Conservation (phyloP, 768 basidiomycete genomes). For the Suillus occidentalis region DNA sequence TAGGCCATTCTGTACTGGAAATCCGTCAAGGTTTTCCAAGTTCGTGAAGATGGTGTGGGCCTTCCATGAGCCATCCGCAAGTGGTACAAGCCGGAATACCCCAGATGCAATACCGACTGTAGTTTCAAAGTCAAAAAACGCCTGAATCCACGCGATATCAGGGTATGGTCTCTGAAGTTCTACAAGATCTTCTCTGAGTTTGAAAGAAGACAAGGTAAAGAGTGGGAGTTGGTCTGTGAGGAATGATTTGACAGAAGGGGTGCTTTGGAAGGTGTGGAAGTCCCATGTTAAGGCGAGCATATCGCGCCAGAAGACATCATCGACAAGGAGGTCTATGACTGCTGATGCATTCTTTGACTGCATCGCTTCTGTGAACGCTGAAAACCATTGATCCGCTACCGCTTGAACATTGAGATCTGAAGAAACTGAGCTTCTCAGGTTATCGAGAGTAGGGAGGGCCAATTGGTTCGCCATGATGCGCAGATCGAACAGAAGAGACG, state of each 20-base stretch:
- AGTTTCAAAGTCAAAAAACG: conserved; percentile 44
- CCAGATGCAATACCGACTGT: conserved; percentile 40
- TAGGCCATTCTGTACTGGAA: conserved; percentile 45
- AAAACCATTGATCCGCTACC: conserved; percentile 43
- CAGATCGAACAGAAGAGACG: neutral
- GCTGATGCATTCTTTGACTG: conserved; percentile 34
- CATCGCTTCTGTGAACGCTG: conserved; percentile 35
- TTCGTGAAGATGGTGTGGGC: conserved; percentile 50
- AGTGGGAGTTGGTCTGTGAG: conserved; percentile 44
- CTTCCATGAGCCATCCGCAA: conserved; percentile 43
- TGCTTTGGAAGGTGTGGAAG: conserved; percentile 55
- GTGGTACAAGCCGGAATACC: conserved; percentile 48
- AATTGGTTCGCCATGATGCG: neutral
- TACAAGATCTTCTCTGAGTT: conserved; percentile 21
- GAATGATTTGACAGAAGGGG: conserved; percentile 39
- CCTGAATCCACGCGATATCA: conserved; percentile 45
- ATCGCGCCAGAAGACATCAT: conserved; percentile 55
- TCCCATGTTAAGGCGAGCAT: conserved; percentile 64
- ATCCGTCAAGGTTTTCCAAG: conserved; percentile 49
- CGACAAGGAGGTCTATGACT: conserved; percentile 34
- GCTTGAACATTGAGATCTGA: conserved; percentile 35
- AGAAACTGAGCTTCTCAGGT: conserved; percentile 25
- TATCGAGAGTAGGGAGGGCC: conserved; percentile 24
- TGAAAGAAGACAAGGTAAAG: conserved; percentile 23
- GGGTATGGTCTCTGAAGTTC: conserved; percentile 29